Evolutionary conservation across 2,329 filamentous ascomycete species (phyloP).

Genomic region (Drechslerella dactyloides): DNA sequence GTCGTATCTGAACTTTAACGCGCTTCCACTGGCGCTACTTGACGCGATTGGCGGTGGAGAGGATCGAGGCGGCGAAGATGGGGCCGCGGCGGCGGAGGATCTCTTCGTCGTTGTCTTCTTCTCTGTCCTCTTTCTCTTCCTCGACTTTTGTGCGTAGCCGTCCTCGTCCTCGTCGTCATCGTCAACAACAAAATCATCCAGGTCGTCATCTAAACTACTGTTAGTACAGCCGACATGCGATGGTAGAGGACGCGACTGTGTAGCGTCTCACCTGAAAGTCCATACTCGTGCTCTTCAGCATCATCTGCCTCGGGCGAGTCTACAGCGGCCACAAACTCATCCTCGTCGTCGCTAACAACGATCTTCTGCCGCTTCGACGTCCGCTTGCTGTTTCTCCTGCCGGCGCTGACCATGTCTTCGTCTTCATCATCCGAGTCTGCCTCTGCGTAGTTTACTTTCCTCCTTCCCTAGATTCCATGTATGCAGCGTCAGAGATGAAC

Average conservation of each 20-base stretch:
- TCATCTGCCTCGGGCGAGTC: slow-evolving; percentile 69
- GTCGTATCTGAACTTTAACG: slow-evolving; percentile 66
- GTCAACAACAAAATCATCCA: slow-evolving; percentile 85
- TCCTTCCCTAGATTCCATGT: slow-evolving; percentile 62
- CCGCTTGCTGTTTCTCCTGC: slow-evolving; percentile 64
- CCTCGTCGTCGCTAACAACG: slow-evolving; percentile 72
- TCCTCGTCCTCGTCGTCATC: slow-evolving; percentile 81
- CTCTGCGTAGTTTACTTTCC: slow-evolving; percentile 80
- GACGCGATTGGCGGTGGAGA: slow-evolving; percentile 60
- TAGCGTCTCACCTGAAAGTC: slow-evolving; percentile 34
- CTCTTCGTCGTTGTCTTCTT: slow-evolving; percentile 68
- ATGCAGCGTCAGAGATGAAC: slow-evolving; percentile 1
- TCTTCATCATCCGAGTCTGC: slow-evolving; percentile 82
- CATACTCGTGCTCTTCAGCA: slow-evolving; percentile 59
- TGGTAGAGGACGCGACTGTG: slow-evolving; percentile 31
- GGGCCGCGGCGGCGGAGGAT: slow-evolving; percentile 60
- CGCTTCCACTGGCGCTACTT: slow-evolving; percentile 60
- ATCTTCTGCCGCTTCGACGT: slow-evolving; percentile 64
- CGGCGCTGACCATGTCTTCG: slow-evolving; percentile 61
- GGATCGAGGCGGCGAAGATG: slow-evolving; percentile 56
- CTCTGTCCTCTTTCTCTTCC: slow-evolving; percentile 71
- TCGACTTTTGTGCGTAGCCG: slow-evolving; percentile 61
- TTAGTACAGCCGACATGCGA: background rate
- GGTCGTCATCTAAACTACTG: slow-evolving; percentile 63
- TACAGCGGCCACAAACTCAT: slow-evolving; percentile 68